Percentiles rank a stretch among this genome's conserved stretches.
Conservation (phyloP, 2,329 filamentous ascomycete genomes). For the Cladobotryum mycophilum region DNA sequence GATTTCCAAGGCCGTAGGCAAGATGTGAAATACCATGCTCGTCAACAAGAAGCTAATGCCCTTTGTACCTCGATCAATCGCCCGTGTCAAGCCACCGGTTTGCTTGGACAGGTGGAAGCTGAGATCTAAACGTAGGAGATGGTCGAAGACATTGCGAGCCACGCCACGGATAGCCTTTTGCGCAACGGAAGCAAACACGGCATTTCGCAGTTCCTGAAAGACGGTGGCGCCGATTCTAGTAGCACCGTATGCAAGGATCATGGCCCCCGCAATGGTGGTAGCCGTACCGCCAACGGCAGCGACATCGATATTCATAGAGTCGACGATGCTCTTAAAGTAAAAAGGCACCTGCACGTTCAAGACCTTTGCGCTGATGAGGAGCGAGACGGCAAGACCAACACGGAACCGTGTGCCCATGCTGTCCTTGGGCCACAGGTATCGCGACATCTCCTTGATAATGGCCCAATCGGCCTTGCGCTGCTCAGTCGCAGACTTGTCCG, state of each 20-base stretch:
- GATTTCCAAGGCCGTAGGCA: slow-evolving; percentile 91
- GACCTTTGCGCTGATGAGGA: slow-evolving; percentile 86
- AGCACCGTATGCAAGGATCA: slow-evolving; percentile 88
- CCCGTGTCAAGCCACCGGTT: slow-evolving; percentile 87
- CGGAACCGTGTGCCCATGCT: slow-evolving; percentile 66
- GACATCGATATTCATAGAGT: slow-evolving; percentile 95
- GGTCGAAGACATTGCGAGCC: slow-evolving; percentile 86
- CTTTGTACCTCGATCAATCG: slow-evolving; percentile 95
- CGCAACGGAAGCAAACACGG: slow-evolving; percentile 92
- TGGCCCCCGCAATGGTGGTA: slow-evolving; percentile 79
- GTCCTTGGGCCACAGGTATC: slow-evolving; percentile 93
- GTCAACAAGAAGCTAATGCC: slow-evolving; percentile 96
- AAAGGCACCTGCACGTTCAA: slow-evolving; percentile 98
- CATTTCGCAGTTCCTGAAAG: slow-evolving; percentile 91
- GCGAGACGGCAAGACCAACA: slow-evolving; percentile 73
- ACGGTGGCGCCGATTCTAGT: slow-evolving; percentile 83
- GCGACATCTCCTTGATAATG: slow-evolving; percentile 96
- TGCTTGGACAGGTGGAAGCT: slow-evolving; percentile 93
- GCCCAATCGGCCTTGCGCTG: slow-evolving; percentile 97
- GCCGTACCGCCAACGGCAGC: slow-evolving; percentile 81
- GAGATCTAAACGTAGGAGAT: slow-evolving; percentile 80
- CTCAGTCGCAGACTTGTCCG: slow-evolving; percentile 60
- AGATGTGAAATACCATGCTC: slow-evolving; percentile 96
- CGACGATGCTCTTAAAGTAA: slow-evolving; percentile 97
- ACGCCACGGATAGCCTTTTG: slow-evolving; percentile 94